Conservation (phyloP, 169 alveolate species). For the Eimeria acervulina region DNA sequence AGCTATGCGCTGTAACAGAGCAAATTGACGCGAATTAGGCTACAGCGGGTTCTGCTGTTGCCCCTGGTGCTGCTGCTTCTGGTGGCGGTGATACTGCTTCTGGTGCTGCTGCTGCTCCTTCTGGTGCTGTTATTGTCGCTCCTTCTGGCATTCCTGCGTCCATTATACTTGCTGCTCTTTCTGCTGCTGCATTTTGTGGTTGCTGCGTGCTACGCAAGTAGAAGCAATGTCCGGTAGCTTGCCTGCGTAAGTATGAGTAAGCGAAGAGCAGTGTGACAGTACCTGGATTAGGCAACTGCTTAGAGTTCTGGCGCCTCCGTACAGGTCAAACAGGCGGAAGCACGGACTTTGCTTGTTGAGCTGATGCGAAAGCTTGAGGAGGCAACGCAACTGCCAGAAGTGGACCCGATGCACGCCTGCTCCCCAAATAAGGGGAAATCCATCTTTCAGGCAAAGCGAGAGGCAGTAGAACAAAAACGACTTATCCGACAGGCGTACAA, state of each 20-base stretch:
- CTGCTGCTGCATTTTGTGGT: neutral
- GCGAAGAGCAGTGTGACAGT: neutral
- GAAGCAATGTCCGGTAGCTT: neutral
- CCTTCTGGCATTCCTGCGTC: too few relatives aligned
- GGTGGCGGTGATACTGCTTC: neutral
- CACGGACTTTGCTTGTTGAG: conserved; percentile 18
- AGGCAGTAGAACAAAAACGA: conserved; percentile 75
- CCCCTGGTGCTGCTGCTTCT: neutral
- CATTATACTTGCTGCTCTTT: neutral
- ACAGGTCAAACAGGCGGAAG: conserved; percentile 60
- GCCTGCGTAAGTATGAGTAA: neutral
- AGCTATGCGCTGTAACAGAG: conserved; percentile 25
- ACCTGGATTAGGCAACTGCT: neutral
- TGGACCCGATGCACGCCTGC: conserved; percentile 61
- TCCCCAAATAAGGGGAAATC: conserved; percentile 37
- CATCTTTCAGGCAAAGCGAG: conserved; percentile 77
- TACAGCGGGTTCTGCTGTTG: neutral
- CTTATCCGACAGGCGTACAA: conserved; percentile 78
- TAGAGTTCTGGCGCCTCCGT: neutral
- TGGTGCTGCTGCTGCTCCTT: neutral
- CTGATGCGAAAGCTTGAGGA: conserved; percentile 57
- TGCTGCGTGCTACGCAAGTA: neutral
- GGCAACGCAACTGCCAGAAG: conserved; percentile 81
- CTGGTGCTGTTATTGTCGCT: neutral
- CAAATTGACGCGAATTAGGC: neutral